Evolutionary conservation across 2,329 filamentous ascomycete genomes (phyloP), one percentile per base, ranked within the genome.

Genomic region (Mariannaea elegans): DNA sequence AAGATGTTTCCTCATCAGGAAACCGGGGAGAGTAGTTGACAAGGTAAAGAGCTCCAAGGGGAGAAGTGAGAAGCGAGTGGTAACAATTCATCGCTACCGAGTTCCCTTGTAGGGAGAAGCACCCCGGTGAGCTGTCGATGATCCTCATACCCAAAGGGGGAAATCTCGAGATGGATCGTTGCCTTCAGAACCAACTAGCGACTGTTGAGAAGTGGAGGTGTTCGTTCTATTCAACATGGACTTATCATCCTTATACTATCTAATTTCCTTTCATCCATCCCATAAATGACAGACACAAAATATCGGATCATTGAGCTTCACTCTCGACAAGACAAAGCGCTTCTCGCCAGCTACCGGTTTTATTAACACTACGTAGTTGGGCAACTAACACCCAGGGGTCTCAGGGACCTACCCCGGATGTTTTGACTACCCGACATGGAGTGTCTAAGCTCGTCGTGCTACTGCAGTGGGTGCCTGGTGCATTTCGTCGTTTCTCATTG

Each of bases 61-160:
- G 19, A 14, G 21, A 36, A 44, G 38, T 31, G 32, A 47, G 34
- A 49, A 44, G 21, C 46, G 31, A 50, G 27, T 42, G 13, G 21
- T 34, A 5, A n/a, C 14, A 56, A 31, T 29, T 23, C 34, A 42
- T 19, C 27, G 38, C 24, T 49, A 36, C 39, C 32, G 47, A 52
- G n/a, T 29, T 58, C 32, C 32, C 41, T 41, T 27, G 41, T 52
- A 34, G n/a, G 47, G 23, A 31, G 39, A 39, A 13, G 27, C 31
- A 57, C 53, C 53, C 45, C 44, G 52, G 52, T 50, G 45, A 50
- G 16, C n/a, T 51, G 32, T 13, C 23, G 47, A 29, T 57, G 55
- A 57, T 57, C 41, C 23, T 52, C 32, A 51, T 57, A 23, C 50
- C 27, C 21, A 36, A 16, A 46, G 24, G 32, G 32, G 39, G 34